Evolutionary conservation across 2,329 filamentous ascomycete species (phyloP).

Genomic region (Diaporthe eres): DNA sequence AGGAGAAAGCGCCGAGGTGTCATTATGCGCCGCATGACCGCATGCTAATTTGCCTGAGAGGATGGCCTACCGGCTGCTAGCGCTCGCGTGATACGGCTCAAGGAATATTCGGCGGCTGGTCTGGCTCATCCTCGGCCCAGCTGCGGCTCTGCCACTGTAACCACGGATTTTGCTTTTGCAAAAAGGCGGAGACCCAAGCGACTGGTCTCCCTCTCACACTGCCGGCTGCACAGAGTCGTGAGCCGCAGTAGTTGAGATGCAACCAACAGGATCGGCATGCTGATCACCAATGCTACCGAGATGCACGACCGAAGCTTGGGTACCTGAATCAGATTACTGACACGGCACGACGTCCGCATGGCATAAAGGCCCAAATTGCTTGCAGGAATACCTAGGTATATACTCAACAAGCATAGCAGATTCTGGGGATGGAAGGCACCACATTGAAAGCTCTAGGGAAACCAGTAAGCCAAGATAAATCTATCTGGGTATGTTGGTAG

Average conservation of each 20-base stretch:
- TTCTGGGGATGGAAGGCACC: too few relatives aligned
- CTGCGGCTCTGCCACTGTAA: conserved; percentile 5
- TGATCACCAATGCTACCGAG: not conserved
- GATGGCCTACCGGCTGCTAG: conserved; percentile 14
- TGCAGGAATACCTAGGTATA: too few relatives aligned
- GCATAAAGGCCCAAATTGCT: too few relatives aligned
- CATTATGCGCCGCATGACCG: conserved; percentile 28
- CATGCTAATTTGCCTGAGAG: conserved; percentile 6
- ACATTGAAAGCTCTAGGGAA: too few relatives aligned
- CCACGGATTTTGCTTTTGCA: not conserved
- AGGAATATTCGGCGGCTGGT: conserved; percentile 24
- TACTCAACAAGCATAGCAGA: too few relatives aligned
- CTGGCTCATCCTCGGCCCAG: conserved; percentile 20
- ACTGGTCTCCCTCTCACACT: not conserved
- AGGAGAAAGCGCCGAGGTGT: conserved; percentile 12
- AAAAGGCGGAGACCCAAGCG: not conserved
- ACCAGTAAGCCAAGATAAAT: too few relatives aligned
- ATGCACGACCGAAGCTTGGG: conserved; percentile 14
- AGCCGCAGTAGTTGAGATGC: conserved; percentile 9
- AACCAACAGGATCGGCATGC: not conserved
- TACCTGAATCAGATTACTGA: not conserved
- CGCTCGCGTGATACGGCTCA: conserved; percentile 20
- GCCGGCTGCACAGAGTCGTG: conserved; percentile 6
- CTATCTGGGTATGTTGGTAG: too few relatives aligned
- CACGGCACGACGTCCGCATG: not conserved